Evolutionary conservation across 768 basidiomycete species (phyloP), one percentile per base, ranked within the genome.

Genomic region (Russula dissimulans): DNA sequence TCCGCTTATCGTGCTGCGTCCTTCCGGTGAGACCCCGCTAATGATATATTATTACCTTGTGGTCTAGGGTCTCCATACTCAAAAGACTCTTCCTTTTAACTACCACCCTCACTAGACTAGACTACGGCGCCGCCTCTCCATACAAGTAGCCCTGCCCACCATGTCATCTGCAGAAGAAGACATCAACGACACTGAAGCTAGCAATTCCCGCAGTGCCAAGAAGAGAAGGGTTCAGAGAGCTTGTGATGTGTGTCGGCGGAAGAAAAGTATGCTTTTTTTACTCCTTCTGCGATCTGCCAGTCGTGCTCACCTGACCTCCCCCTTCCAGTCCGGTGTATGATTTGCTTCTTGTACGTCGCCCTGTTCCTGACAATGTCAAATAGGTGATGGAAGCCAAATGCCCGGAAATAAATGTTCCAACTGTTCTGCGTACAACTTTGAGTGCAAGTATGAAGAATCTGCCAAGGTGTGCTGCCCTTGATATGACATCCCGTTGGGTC

Each of bases 211-310:
- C 4, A 75, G 73, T 18, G 70, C 71, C 18, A 90, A 91, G 76
- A 89, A 87, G 69, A 73, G 88, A 42, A 78, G 83, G 62, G 79
- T 90, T 34, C 86, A 89, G 71, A 74, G 89, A 32, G 89, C 89
- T 7, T 93, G 91, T 68, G 90, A 92, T 67, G 79, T 84, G 0
- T 93, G 91, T 69, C 77, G 91, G 41, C 77, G 88, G 59, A 92
- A 91, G 78, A 94, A 94, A 74, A 84, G 89, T 86, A 59, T 63
- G 81, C 1, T 72, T 34, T 15, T 11, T 22, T 7, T 68, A 69
- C 59, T n/a, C 22, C 29, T 57, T 47, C 34, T 10, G 34, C 53
- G 18, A 26, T 26, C 22, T 26, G 47, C 22, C 43, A 51, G 14
- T 42, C 48, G 9, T n/a, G 47, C 9, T 38, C 50, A 51, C 36